These are phyloP conservation scores for Aspergillus niger DNA, from an alignment of 2,329 filamentous ascomycete genomes.

Conservation along the genomic window DNA sequence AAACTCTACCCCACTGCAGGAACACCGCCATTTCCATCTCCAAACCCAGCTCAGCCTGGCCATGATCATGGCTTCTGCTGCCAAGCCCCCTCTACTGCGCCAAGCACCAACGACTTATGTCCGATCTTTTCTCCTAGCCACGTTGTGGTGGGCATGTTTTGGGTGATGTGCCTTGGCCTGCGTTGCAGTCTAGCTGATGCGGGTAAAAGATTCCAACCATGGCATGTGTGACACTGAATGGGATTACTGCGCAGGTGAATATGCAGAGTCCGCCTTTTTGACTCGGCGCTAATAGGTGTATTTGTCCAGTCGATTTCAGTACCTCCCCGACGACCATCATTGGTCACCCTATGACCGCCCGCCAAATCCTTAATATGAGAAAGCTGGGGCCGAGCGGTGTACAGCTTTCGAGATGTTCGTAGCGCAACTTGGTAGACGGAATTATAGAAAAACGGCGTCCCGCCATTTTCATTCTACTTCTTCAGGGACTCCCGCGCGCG, in stretches of 20 bases:
- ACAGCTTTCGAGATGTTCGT: background rate
- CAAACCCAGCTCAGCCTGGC: conserved; percentile 11
- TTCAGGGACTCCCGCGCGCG: conserved; percentile 23
- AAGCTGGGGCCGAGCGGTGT: background rate
- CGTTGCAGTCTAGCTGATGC: conserved; percentile 5
- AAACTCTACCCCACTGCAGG: conserved; percentile 21
- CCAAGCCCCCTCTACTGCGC: conserved; percentile 23
- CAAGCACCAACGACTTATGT: conserved; percentile 20
- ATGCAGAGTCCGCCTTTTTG: background rate
- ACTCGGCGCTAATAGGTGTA: conserved; percentile 2
- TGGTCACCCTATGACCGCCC: background rate
- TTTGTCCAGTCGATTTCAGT: background rate
- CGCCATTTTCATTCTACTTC: conserved; percentile 18
- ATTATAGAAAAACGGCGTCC: conserved; percentile 3
- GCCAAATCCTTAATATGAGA: background rate
- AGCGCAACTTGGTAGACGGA: background rate
- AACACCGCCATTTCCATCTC: conserved; percentile 24
- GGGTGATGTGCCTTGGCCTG: conserved; percentile 15
- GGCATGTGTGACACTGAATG: conserved; percentile 4
- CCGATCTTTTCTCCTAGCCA: conserved; percentile 24
- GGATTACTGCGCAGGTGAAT: background rate
- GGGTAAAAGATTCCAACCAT: background rate
- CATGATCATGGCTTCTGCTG: conserved; percentile 17
- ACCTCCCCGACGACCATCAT: background rate
- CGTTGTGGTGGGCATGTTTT: conserved; percentile 21